These are phyloP conservation scores for Mucor ambiguus DNA, from an alignment of 371 early-diverging fungal genomes.

Conservation along the genomic window DNA sequence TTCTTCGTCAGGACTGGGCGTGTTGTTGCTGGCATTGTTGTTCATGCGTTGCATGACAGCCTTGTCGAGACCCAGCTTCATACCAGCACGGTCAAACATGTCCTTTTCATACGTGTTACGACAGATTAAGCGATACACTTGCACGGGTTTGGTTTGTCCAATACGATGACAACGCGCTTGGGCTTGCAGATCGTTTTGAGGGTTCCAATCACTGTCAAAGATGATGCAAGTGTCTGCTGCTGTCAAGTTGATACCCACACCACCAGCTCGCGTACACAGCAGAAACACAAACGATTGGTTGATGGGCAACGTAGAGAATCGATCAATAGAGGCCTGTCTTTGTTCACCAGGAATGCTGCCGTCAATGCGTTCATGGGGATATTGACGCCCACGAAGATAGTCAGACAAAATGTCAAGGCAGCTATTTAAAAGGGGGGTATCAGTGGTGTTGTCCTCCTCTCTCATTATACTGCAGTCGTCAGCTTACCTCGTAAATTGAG, in stretches of 20 bases:
- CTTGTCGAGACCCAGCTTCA: conserved; percentile 91
- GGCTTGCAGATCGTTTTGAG: conserved; percentile 97
- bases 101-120: conserved; percentile 93
- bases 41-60: conserved; percentile 70
- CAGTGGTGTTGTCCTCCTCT: not conserved
- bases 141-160: conserved; percentile 93
- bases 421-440: not conserved
- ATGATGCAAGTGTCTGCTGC: conserved; percentile 96
- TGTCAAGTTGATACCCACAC: conserved; percentile 94
- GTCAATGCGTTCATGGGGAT: conserved; percentile 90
- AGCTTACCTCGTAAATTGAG: conserved; percentile 83
- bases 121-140: conserved; percentile 88
- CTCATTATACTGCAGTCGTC: too few species aligned
- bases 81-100: conserved; percentile 96
- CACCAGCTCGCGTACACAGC: conserved; percentile 90
- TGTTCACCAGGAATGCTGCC: conserved; percentile 86
- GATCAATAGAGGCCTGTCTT: conserved; percentile 95
- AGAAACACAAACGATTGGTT: conserved; percentile 85
- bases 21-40: conserved; percentile 1
- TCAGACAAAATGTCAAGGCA: conserved; percentile 90
- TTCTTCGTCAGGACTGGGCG: conserved; percentile 28
- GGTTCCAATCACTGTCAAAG: conserved; percentile 98
- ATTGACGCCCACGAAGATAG: conserved; percentile 77
- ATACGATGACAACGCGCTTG: conserved; percentile 94
- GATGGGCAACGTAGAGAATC: conserved; percentile 78